Evolutionary conservation across 768 basidiomycete genomes (phyloP).

Genomic region (Tremella fuciformis): DNA sequence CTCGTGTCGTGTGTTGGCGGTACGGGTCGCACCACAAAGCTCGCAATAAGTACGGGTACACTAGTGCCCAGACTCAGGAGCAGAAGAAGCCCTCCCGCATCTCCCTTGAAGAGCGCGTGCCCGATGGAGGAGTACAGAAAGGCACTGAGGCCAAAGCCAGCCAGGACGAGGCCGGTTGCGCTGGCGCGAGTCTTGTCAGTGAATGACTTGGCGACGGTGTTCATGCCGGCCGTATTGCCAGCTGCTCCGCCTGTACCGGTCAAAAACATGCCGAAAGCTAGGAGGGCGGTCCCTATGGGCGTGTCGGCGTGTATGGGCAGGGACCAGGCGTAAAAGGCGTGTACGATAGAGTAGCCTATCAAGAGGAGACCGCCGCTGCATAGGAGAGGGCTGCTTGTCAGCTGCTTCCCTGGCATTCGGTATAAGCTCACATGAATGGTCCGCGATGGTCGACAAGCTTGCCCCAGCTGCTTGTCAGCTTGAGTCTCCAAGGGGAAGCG

Average conservation of each 20-base stretch:
- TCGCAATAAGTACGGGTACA: conserved; percentile 73
- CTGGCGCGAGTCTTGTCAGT: conserved; percentile 69
- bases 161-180: conserved; percentile 72
- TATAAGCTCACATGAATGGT: conserved; percentile 38
- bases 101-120: conserved; percentile 67
- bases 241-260: conserved; percentile 76
- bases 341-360: conserved; percentile 72
- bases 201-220: conserved; percentile 79
- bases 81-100: conserved; percentile 73
- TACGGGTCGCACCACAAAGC: conserved; percentile 68
- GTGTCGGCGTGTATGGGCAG: conserved; percentile 6
- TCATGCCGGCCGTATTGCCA: conserved; percentile 68
- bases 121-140: conserved; percentile 82
- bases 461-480: conserved; percentile 57
- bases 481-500: background rate
- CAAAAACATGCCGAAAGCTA: conserved; percentile 65
- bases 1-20: conserved; percentile 52
- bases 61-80: conserved; percentile 75
- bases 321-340: conserved; percentile 61
- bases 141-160: conserved; percentile 85
- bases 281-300: conserved; percentile 54
- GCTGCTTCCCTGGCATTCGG: background rate
- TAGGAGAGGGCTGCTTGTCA: conserved; percentile 57
- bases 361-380: conserved; percentile 63
- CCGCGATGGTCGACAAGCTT: conserved; percentile 71